These are phyloP conservation scores for Ceratocystis diversiconidia DNA, from an alignment of 2,329 filamentous ascomycete genomes.

Conservation along the genomic window DNA sequence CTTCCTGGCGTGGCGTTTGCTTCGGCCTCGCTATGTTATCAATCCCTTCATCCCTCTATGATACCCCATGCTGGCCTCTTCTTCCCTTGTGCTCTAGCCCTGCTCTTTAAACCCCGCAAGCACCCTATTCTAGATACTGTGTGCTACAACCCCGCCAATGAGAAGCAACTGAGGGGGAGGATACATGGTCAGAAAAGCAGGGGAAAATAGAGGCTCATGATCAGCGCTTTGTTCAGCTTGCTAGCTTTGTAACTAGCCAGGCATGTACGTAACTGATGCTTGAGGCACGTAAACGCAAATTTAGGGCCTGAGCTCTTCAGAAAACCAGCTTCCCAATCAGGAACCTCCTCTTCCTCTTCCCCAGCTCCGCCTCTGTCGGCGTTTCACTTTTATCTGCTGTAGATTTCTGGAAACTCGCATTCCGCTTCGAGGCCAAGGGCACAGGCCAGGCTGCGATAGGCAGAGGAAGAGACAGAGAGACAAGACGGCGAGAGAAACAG, in stretches of 20 bases:
- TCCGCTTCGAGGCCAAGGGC: background rate
- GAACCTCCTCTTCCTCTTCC: background rate
- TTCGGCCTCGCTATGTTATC: background rate
- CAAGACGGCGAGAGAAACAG: no score
- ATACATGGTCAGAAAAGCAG: background rate
- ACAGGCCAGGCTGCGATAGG: background rate
- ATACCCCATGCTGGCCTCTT: background rate
- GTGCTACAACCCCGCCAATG: background rate
- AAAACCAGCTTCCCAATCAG: constrained; percentile 2
- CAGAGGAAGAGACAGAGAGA: no score
- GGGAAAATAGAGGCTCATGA: background rate
- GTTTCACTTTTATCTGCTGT: background rate
- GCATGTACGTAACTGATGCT: background rate
- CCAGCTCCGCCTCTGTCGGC: background rate
- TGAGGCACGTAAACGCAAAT: background rate
- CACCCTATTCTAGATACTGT: background rate
- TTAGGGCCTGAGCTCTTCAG: background rate
- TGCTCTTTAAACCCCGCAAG: background rate
- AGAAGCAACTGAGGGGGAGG: background rate
- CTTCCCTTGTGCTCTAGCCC: background rate
- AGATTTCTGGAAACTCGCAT: background rate
- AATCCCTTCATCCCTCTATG: background rate
- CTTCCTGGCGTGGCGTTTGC: background rate
- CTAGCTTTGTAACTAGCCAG: background rate
- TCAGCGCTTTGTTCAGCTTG: constrained; percentile 2